Evolutionary conservation across 1,139 yeast species (phyloP).

Genomic region (Pneumocystis carinii): DNA sequence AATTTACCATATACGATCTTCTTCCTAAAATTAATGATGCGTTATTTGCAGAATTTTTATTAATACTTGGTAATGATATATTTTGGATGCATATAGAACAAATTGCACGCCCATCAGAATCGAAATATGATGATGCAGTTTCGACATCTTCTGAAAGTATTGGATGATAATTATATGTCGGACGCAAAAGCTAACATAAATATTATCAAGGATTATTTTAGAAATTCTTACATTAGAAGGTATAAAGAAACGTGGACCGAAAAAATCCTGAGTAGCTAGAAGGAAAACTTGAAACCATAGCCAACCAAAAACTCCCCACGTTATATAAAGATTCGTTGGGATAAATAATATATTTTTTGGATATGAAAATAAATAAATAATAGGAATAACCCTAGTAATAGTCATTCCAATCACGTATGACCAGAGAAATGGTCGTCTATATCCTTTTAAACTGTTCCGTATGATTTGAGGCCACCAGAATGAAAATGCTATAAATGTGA

Average conservation of each 20-base stretch:
- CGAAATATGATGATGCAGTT: background rate
- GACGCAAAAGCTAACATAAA: slow-evolving; percentile 1
- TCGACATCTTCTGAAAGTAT: slow-evolving; percentile 5
- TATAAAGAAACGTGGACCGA: background rate
- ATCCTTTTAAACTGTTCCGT: slow-evolving; percentile 59
- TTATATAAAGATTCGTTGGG: slow-evolving; percentile 3
- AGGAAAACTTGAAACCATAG: background rate
- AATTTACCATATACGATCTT: background rate
- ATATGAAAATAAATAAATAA: slow-evolving; percentile 43
- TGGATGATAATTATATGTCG: slow-evolving; percentile 7
- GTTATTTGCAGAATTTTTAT: background rate
- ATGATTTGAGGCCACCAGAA: slow-evolving; percentile 87
- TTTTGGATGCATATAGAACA: slow-evolving; percentile 7
- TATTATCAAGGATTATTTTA: background rate
- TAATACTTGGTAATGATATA: slow-evolving; percentile 1
- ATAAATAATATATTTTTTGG: slow-evolving; percentile 36
- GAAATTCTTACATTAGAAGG: background rate
- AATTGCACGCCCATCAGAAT: background rate
- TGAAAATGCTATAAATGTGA: slow-evolving; percentile 43
- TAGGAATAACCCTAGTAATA: slow-evolving; percentile 45
- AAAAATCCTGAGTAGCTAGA: background rate
- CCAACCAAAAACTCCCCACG: background rate
- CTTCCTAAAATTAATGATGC: slow-evolving; percentile 3
- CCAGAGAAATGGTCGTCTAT: slow-evolving; percentile 54
- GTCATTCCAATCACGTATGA: slow-evolving; percentile 57